phyloP scores from a whole-genome alignment of 192 early-diverging fungal species.

The Fimicolochytrium jonesii region DNA sequence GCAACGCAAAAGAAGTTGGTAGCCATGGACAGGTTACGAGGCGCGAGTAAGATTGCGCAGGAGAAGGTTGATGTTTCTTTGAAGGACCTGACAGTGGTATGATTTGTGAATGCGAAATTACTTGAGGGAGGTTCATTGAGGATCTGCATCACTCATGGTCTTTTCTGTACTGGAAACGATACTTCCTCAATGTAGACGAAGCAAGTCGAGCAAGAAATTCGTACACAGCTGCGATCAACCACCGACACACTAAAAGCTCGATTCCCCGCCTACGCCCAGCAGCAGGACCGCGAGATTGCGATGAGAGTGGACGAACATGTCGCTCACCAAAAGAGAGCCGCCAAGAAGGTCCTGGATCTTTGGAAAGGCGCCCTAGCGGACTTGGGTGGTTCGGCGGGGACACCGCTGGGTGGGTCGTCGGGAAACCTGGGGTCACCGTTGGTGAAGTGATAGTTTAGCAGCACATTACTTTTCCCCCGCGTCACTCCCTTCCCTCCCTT shows the following conservation, averaged over 20 bases:
- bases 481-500: background rate
- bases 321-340: too few species aligned
- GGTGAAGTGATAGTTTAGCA: too few species aligned
- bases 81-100: conserved; percentile 19
- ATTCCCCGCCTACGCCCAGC: background rate
- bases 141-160: too few species aligned
- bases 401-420: too few species aligned
- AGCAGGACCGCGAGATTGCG: conserved; percentile 1
- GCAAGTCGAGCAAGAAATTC: conserved; percentile 22
- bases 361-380: too few species aligned
- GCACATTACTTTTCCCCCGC: too few species aligned
- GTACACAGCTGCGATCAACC: conserved; percentile 7
- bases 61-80: conserved; percentile 16
- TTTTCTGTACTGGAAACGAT: too few species aligned
- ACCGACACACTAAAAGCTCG: conserved; percentile 4
- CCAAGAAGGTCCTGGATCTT: too few species aligned
- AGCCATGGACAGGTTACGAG: conserved; percentile 27
- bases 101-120: too few species aligned
- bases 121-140: too few species aligned
- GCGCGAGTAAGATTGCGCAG: conserved; percentile 6
- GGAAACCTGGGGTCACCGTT: too few species aligned
- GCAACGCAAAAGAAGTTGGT: conserved; percentile 26
- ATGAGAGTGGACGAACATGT: background rate
- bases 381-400: too few species aligned
- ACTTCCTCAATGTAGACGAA: conserved; percentile 4